These are phyloP conservation scores for Eucalyptus curtisii DNA, from an alignment of 345 rosid species.

Conservation along the genomic window DNA sequence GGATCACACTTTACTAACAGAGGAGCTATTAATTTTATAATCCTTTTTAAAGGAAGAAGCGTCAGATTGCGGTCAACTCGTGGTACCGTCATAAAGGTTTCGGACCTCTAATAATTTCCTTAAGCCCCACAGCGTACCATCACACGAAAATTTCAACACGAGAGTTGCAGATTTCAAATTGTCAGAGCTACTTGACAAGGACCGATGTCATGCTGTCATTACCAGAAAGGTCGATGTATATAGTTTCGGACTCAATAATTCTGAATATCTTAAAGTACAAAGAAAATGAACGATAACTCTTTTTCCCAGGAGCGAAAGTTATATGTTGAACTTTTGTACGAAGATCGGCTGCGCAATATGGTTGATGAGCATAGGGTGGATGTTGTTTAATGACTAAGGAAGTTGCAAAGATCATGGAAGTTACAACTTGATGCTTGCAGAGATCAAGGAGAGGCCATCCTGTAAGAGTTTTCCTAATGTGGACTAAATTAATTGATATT, in stretches of 20 bases:
- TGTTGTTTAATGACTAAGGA: background rate
- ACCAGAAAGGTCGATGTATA: background rate
- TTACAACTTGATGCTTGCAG: background rate
- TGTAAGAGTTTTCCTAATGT: too few relatives aligned
- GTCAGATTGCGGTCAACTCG: background rate
- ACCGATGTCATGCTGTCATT: background rate
- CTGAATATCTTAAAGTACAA: background rate
- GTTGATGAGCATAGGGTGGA: background rate
- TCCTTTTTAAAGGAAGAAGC: background rate
- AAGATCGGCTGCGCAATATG: background rate
- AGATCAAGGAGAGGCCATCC: background rate
- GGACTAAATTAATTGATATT: too few relatives aligned
- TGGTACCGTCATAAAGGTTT: background rate
- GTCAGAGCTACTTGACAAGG: background rate
- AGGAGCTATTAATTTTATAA: background rate
- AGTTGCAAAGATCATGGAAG: background rate
- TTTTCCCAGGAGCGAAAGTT: background rate
- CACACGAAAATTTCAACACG: background rate
- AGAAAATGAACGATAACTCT: background rate
- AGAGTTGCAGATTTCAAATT: background rate
- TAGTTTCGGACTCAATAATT: background rate
- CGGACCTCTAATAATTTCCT: background rate
- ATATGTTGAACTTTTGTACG: background rate
- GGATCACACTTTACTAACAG: background rate
- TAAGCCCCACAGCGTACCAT: background rate